A percentile compares a stretch with the other conserved stretches of the same genome.
Evolutionary conservation across 1,284 basidiomycete genomes (phyloP).

Genomic region (Gastroboletus turbinatus): DNA sequence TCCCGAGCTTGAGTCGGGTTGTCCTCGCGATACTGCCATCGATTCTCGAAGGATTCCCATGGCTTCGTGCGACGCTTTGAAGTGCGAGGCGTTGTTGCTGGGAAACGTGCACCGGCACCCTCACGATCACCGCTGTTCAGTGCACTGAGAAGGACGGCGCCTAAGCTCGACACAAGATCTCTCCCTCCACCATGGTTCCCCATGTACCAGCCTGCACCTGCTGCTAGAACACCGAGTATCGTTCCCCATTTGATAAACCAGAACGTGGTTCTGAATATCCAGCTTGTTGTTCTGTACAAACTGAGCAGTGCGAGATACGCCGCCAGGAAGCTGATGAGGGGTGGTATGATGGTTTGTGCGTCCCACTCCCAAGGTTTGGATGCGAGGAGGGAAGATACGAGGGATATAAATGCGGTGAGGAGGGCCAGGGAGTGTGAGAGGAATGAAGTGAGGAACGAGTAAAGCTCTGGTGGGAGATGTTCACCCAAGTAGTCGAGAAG

Average conservation of each 20-base stretch:
- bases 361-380: conserved; percentile 61
- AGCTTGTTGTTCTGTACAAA: conserved; percentile 72
- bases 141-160: conserved; percentile 43
- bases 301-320: conserved; percentile 73
- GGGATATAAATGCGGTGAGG: conserved; percentile 45
- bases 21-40: conserved; percentile 54
- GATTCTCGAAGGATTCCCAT: conserved; percentile 65
- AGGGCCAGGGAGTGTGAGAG: conserved; percentile 55
- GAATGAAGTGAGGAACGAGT: conserved; percentile 49
- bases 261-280: conserved; percentile 63
- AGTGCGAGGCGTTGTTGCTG: conserved; percentile 28
- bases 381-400: conserved; percentile 47
- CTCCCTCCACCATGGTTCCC: conserved; percentile 36
- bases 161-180: conserved; percentile 42
- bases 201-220: conserved; percentile 52
- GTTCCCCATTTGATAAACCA: conserved; percentile 76
- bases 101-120: conserved; percentile 30
- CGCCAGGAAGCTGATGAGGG: conserved; percentile 66
- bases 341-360: conserved; percentile 64
- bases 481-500: conserved; percentile 55
- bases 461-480: conserved; percentile 55
- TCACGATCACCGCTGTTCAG: conserved; percentile 43
- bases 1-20: conserved; percentile 20
- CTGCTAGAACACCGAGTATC: conserved; percentile 52
- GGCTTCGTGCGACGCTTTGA: conserved; percentile 45